phyloP scores from a whole-genome alignment of 2,329 filamentous ascomycete species.

The Basipetospora chlamydospora region DNA sequence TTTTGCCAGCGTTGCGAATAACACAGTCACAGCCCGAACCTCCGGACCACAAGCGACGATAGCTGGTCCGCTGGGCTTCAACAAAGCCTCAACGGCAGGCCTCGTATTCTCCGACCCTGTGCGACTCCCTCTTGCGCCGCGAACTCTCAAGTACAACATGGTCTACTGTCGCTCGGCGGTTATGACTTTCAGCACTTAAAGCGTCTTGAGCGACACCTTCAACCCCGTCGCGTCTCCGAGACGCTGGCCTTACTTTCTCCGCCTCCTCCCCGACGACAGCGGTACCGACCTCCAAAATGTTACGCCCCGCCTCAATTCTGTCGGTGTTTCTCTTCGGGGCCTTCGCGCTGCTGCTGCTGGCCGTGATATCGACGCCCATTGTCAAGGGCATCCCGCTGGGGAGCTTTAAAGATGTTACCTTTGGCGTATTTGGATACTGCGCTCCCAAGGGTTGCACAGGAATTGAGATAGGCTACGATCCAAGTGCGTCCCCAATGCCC shows the following conservation, averaged over 20 bases:
- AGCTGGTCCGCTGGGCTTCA: too few relatives aligned
- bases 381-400: constrained; percentile 75
- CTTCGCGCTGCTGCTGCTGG: constrained; percentile 72
- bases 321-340: constrained; percentile 72
- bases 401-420: constrained; percentile 59
- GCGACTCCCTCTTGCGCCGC: too few relatives aligned
- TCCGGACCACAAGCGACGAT: too few relatives aligned
- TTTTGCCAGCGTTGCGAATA: too few relatives aligned
- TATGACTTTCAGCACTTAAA: too few relatives aligned
- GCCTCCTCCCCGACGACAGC: too few relatives aligned
- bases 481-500: constrained; percentile 38
- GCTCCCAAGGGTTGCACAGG: constrained; percentile 46
- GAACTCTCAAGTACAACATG: too few relatives aligned
- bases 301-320: constrained; percentile 85
- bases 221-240: constrained; percentile 24
- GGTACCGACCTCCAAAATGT: constrained; percentile 42
- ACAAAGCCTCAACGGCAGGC: too few relatives aligned
- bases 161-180: too few relatives aligned
- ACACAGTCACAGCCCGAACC: too few relatives aligned
- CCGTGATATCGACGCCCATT: constrained; percentile 82
- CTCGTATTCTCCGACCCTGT: too few relatives aligned
- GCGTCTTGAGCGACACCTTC: constrained; percentile 1
- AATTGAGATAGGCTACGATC: constrained; percentile 74
- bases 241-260: constrained; percentile 20
- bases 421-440: constrained; percentile 91